phyloP scores from a whole-genome alignment of 2,329 filamentous ascomycete genomes.

The Aspergillus niger region DNA sequence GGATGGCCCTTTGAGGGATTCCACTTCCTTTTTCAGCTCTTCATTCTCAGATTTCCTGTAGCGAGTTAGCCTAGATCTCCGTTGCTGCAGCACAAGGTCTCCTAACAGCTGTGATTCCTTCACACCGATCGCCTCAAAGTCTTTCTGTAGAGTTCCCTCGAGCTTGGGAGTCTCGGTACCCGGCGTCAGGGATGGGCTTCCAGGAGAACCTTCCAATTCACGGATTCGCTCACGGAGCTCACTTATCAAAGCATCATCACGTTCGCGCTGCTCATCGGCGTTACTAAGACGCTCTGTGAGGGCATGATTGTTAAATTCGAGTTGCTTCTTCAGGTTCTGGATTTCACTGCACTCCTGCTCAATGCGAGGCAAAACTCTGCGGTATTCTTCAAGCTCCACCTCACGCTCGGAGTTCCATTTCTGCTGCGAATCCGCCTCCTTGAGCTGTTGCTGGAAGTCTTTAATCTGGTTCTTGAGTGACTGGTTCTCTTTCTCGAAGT shows the following conservation, averaged over 20 bases:
- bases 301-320: constrained; percentile 52
- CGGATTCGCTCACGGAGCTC: constrained; percentile 46
- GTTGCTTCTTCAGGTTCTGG: constrained; percentile 50
- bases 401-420: constrained; percentile 44
- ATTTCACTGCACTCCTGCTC: constrained; percentile 53
- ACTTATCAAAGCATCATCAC: constrained; percentile 45
- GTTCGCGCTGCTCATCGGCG: constrained; percentile 46
- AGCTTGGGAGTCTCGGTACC: constrained; percentile 42
- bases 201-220: constrained; percentile 44
- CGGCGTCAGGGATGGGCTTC: constrained; percentile 41
- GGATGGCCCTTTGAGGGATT: constrained; percentile 32
- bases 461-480: constrained; percentile 49
- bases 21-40: constrained; percentile 40
- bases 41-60: constrained; percentile 45
- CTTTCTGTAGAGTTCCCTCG: constrained; percentile 44
- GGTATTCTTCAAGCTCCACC: constrained; percentile 47
- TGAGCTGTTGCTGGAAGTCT: constrained; percentile 50
- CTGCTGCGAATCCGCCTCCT: constrained; percentile 47
- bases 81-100: neutral
- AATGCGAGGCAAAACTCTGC: constrained; percentile 48
- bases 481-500: constrained; percentile 52
- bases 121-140: constrained; percentile 44
- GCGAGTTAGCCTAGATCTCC: constrained; percentile 21
- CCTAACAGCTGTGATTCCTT: constrained; percentile 44
- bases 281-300: constrained; percentile 47